Evolutionary conservation across 257 asterid species (phyloP).

Genomic region (Osmanthus fragrans): DNA sequence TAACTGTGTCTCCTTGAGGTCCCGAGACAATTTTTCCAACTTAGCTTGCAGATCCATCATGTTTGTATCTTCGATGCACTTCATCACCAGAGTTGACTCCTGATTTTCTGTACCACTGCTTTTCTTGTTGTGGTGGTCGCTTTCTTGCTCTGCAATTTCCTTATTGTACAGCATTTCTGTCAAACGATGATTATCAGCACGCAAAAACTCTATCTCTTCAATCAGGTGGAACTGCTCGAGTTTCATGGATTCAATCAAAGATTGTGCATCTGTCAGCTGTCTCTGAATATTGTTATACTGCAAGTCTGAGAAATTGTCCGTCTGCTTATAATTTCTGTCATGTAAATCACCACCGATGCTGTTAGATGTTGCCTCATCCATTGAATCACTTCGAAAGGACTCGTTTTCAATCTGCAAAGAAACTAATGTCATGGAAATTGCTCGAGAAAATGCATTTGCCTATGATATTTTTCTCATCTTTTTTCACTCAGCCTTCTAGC

Average conservation of each 20-base stretch:
- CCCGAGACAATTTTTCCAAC: conserved; percentile 49
- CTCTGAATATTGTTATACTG: conserved; percentile 40
- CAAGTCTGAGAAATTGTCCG: conserved; percentile 24
- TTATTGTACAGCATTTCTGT: conserved; percentile 31
- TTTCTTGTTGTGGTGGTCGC: conserved; percentile 13
- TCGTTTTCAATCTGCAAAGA: conserved; percentile 41
- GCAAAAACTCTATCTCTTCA: conserved; percentile 44
- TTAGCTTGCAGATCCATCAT: conserved; percentile 45
- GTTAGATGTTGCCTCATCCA: conserved; percentile 33
- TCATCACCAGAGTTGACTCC: conserved; percentile 24
- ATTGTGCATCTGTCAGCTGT: conserved; percentile 52
- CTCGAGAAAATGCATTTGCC: conserved; percentile 8
- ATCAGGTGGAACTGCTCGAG: conserved; percentile 46
- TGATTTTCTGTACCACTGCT: conserved; percentile 25
- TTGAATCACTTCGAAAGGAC: conserved; percentile 32
- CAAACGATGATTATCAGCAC: conserved; percentile 46
- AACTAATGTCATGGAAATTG: conserved; percentile 5
- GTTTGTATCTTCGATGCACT: conserved; percentile 32
- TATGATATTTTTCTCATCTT: neutral
- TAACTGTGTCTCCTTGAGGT: conserved; percentile 47
- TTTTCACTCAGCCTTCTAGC: neutral
- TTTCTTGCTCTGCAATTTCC: conserved; percentile 21
- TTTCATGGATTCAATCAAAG: conserved; percentile 51
- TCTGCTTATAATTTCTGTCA: conserved; percentile 28
- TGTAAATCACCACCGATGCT: conserved; percentile 27